Evolutionary conservation across 805 yeast genomes (phyloP).

Genomic region (Zygoascus bituminiphila): DNA sequence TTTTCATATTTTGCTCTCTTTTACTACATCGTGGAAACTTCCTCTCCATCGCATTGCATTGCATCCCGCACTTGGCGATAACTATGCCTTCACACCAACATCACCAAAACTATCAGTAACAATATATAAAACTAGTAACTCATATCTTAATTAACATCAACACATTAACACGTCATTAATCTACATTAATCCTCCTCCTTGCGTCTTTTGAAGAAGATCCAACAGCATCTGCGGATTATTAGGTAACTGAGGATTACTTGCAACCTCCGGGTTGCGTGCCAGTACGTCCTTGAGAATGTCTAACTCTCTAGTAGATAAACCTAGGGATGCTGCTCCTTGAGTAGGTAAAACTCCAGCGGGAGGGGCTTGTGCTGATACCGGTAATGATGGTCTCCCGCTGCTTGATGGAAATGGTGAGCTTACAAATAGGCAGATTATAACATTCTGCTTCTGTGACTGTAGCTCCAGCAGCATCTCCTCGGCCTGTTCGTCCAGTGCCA

Average conservation of each 20-base stretch:
- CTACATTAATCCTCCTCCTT: neutral
- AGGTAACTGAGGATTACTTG: conserved; percentile 21
- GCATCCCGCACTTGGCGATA: no score
- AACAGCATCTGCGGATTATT: conserved; percentile 24
- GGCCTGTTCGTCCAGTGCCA: conserved; percentile 8
- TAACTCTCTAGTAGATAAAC: conserved; percentile 20
- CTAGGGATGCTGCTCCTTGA: conserved; percentile 8
- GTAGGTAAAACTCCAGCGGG: neutral
- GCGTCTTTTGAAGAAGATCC: conserved; percentile 19
- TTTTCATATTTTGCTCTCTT: no score
- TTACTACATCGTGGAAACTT: no score
- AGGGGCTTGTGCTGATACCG: neutral
- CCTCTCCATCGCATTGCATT: no score
- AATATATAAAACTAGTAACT: no score
- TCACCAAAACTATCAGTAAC: no score
- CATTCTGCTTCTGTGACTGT: conserved; percentile 1
- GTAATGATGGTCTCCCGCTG: neutral
- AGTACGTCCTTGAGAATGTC: conserved; percentile 19
- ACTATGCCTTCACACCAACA: no score
- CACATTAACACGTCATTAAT: no score
- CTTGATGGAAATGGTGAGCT: conserved; percentile 2
- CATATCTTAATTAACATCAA: no score
- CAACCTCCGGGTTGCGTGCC: conserved; percentile 22
- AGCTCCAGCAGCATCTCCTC: neutral
- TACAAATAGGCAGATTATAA: conserved; percentile 15